Conservation (phyloP, 164 flowering plant genomes). For the Santalum album region DNA sequence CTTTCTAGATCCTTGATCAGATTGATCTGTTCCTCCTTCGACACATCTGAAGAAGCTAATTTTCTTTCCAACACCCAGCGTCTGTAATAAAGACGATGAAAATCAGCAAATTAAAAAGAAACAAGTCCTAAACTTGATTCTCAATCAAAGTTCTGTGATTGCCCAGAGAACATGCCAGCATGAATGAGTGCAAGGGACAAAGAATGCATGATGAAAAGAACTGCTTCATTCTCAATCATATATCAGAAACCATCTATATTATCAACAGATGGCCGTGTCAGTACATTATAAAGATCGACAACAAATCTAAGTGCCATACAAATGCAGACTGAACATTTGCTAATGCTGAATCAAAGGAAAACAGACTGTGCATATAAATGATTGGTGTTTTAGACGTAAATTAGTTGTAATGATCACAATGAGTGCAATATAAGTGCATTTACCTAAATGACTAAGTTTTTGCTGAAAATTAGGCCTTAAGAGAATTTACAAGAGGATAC, state of each 20-base stretch:
- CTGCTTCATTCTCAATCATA: neutral
- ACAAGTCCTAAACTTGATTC: neutral
- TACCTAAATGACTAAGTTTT: no score
- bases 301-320: neutral
- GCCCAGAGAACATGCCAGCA: neutral
- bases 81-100: neutral
- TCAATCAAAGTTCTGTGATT: neutral
- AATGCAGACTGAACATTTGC: neutral
- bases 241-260: neutral
- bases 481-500: no score
- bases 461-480: no score
- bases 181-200: neutral
- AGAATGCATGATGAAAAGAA: neutral
- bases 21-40: constrained; percentile 3
- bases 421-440: no score
- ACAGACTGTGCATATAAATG: neutral
- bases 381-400: neutral
- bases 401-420: neutral
- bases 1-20: constrained; percentile 2
- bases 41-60: constrained; percentile 2
- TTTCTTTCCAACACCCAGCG: constrained; percentile 5
- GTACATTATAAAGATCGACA: neutral
- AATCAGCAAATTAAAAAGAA: neutral
- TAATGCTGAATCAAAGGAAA: neutral
- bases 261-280: neutral